Base-by-base conservation (phyloP, 2,329 filamentous ascomycete species). In the Teratosphaeria epicoccoides region DNA sequence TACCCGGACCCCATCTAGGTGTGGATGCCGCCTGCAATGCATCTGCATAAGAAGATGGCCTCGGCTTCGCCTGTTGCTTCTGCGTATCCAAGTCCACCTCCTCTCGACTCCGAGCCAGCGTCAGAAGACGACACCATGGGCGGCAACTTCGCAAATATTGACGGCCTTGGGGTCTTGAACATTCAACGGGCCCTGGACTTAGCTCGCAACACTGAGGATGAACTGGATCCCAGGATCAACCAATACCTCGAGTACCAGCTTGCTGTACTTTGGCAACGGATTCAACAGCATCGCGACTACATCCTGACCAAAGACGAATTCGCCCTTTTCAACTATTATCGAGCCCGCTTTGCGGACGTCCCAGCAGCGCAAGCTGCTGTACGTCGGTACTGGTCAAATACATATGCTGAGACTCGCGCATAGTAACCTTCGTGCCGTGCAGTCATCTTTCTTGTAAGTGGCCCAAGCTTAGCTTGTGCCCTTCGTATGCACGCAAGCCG, bases 271-370 rank as follows among this genome's bases (percentile, higher is more conserved):
- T 91, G 87, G 86, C 66, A 64, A 43, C 83, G 80, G 60, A 77
- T 94, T 52, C 71, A 82, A 60, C 73, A 74, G 3, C 73, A 83
- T 26, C 85, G 85, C 1, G 70, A 78, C 48, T 94, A 91, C 68
- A 69, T 93, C 57, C 82, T 94, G 73, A 81, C 75, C 28, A 75
- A 78, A 56, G 82, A 88, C 68, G 88, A 95, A 70, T 94, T 93
- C 63, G 81, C 86, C 50, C 77, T 94, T 54, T 89, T 94, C 79
- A 94, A 93, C 73, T 91, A 84, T 69, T 91, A 85, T 68, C 83
- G 86, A 56, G 70, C 78, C 56, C 79, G 84, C 9, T 88, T 85
- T 63, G 67, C 72, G 25, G 78, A 79, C 54, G 71, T 70, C 14
- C 63, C 68, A 24, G 62, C 78, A 47, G 73, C 77, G 22, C 73